Base-by-base conservation (phyloP, 2,329 filamentous ascomycete species). In the Pseudogymnoascus sp. region DNA sequence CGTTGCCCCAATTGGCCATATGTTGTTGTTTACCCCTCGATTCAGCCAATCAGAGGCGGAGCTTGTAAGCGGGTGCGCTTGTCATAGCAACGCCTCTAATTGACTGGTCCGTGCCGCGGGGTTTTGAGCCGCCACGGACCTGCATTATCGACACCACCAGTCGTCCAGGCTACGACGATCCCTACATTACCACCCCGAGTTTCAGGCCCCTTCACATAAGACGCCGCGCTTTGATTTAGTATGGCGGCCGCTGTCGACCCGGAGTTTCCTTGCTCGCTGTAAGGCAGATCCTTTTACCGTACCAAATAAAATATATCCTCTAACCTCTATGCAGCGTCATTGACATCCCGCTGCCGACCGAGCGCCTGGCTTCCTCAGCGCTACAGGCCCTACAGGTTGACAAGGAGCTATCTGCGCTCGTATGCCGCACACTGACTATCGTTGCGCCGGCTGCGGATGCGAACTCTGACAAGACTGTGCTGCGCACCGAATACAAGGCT, bases 361-460 rank as follows among this genome's bases (percentile, higher is more conserved):
- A 85, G 36, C 87, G 90, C 64, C 85, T 97, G 53, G 91, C 93
- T 59, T 81, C 80, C 53, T 85, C 88, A 57, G 91, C 93, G 43
- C 81, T 90, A 36, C 82, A 83, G 67, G 84, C 91, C 38, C 81
- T 97, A 43, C 80, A 86, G 62, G 92, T 97, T 67, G 94, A 99
- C 75, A 82, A 86, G 64, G 94, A 99, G 73, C 82, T 97, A 58
- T 97, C 93, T 1, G 84, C 89, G 12, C 82, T 94, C 9, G 93
- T 97, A 61, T 82, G 80, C 50, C 86, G 93, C 62, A 78, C 81
- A 1, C 87, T 97, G 66, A 78, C 80, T 39, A 78, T 91, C 58
- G 74, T 76, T 28, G 53, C 71, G n/a, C 62, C 66, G n/a, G 57
- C 62, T 14, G 38, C 69, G 20, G 61, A 63, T 22, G 62, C 66